phyloP scores from a whole-genome alignment of 352 stramenopile species.

The Globisporangium cederbergense region DNA sequence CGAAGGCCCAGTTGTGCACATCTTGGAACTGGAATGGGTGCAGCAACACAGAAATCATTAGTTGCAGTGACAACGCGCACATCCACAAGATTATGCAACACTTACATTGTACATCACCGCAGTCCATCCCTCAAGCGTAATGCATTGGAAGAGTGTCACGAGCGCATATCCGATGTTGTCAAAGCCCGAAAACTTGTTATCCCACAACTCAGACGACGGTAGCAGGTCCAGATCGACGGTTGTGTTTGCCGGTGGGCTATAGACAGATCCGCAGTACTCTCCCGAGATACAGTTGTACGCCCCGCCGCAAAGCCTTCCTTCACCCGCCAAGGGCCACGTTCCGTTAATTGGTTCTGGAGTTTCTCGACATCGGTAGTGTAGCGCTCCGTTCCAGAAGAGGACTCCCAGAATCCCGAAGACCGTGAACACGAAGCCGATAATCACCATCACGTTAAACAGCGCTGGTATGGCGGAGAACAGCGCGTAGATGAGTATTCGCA shows the following conservation, averaged over 20 bases:
- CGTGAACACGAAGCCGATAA: slow-evolving; percentile 63
- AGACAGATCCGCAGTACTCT: slow-evolving; percentile 45
- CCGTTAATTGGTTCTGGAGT: slow-evolving; percentile 51
- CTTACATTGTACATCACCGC: slow-evolving; percentile 83
- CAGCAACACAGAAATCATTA: slow-evolving; percentile 1
- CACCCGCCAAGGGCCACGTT: slow-evolving; percentile 26
- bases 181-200: slow-evolving; percentile 80
- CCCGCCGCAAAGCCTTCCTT: slow-evolving; percentile 32
- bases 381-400: slow-evolving; percentile 50
- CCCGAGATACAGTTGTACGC: slow-evolving; percentile 25
- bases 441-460: slow-evolving; percentile 66
- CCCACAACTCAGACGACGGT: slow-evolving; percentile 46
- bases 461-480: slow-evolving; percentile 52
- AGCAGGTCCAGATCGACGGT: slow-evolving; percentile 29
- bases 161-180: slow-evolving; percentile 80
- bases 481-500: slow-evolving; percentile 52
- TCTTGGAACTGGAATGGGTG: slow-evolving; percentile 25
- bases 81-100: slow-evolving; percentile 2
- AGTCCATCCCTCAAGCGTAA: slow-evolving; percentile 89
- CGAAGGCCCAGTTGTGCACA: slow-evolving; percentile 34
- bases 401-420: slow-evolving; percentile 72
- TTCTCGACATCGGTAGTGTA: slow-evolving; percentile 45
- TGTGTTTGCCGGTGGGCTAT: slow-evolving; percentile 23
- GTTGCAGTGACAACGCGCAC: not conserved
- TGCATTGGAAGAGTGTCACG: slow-evolving; percentile 84